Percentiles rank a stretch among this genome's conserved stretches.
Evolutionary conservation across 2,329 filamentous ascomycete genomes (phyloP).

Genomic region (Stachybotrys chlorohalonatus): DNA sequence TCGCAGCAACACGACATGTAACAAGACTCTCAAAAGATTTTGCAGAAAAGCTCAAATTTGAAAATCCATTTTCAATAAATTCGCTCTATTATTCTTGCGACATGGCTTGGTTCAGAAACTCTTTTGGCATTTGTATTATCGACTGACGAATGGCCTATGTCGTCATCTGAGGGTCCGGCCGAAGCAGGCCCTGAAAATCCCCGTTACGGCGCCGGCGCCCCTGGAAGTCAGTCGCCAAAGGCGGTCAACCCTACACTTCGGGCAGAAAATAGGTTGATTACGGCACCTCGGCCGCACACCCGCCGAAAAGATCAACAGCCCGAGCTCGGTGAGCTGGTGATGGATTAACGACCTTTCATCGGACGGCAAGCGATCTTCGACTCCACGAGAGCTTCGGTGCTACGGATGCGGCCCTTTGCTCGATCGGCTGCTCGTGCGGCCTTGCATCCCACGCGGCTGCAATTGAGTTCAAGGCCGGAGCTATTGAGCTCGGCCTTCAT

Average conservation of each 20-base stretch:
- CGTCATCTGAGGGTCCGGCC: not conserved
- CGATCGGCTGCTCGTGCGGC: constrained; percentile 19
- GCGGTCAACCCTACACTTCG: not conserved
- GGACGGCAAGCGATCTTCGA: too few relatives aligned
- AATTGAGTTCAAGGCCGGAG: constrained; percentile 4
- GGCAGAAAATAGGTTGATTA: not conserved
- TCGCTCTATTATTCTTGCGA: too few relatives aligned
- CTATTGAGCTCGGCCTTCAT: not conserved
- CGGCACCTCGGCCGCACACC: not conserved
- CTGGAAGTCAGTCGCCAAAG: not conserved
- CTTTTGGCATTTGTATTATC: too few relatives aligned
- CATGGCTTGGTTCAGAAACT: too few relatives aligned
- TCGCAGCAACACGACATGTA: too few relatives aligned
- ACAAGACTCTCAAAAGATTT: too few relatives aligned
- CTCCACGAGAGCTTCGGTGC: not conserved
- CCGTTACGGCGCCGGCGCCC: not conserved
- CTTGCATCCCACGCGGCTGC: constrained; percentile 17
- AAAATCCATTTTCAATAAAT: too few relatives aligned
- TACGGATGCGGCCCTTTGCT: constrained; percentile 24
- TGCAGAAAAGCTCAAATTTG: too few relatives aligned
- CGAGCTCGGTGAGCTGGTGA: not conserved
- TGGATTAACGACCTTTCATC: not conserved
- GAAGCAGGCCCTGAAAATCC: not conserved
- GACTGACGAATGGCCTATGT: not conserved
- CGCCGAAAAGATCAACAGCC: not conserved